A percentile compares a stretch with the other conserved stretches of the same genome.
phyloP scores from a whole-genome alignment of 2,329 filamentous ascomycete genomes.

The Venturia asperata region DNA sequence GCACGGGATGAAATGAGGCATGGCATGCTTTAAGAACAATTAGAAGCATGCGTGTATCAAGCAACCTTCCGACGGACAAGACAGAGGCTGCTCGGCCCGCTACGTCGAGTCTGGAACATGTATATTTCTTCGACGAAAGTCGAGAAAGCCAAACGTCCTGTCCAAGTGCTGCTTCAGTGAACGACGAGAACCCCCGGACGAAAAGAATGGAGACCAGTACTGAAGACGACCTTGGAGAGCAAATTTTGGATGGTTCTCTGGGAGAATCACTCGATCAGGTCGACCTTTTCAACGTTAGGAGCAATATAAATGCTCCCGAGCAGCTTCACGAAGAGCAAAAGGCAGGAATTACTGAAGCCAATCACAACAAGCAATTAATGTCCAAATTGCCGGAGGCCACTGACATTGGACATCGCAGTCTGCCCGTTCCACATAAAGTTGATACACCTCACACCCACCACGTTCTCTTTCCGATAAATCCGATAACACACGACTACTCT shows the following conservation, averaged over 20 bases:
- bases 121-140: background rate
- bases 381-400: background rate
- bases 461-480: background rate
- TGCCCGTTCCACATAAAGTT: slow-evolving; percentile 1
- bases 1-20: background rate
- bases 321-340: background rate
- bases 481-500: background rate
- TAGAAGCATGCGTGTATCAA: background rate
- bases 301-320: background rate
- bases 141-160: background rate
- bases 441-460: background rate
- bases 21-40: background rate
- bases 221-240: background rate
- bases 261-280: background rate
- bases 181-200: background rate
- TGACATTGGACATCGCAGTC: background rate
- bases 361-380: slow-evolving; percentile 3
- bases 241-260: background rate
- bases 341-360: background rate
- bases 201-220: background rate
- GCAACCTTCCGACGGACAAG: background rate
- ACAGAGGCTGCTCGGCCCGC: background rate
- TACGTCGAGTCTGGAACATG: background rate
- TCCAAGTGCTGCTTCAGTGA: background rate
- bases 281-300: background rate